A percentile compares a stretch with the other conserved stretches of the same genome.
Conservation (phyloP, 2,329 filamentous ascomycete species). For the Boeremia exigua region DNA sequence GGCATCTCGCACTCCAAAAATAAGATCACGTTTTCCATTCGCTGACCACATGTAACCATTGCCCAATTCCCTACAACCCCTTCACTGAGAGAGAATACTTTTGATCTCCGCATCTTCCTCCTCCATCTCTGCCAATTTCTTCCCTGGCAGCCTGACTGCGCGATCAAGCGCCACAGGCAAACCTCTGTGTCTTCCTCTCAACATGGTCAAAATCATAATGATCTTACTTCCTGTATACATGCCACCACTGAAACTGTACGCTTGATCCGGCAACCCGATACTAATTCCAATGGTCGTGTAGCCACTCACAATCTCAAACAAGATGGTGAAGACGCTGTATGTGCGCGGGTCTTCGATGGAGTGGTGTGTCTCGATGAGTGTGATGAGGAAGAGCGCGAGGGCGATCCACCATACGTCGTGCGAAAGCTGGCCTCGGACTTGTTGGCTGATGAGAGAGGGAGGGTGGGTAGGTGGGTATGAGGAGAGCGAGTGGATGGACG, state of each 20-base stretch:
- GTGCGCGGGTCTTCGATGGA: conserved; percentile 27
- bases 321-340: conserved; percentile 30
- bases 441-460: conserved; percentile 28
- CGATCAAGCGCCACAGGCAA: conserved; percentile 30
- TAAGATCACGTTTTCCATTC: too few relatives aligned
- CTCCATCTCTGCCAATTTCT: conserved; percentile 26
- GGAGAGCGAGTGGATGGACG: conserved; percentile 26
- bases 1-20: too few relatives aligned
- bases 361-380: conserved; percentile 30
- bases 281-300: conserved; percentile 32
- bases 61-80: too few relatives aligned
- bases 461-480: conserved; percentile 21
- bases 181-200: conserved; percentile 28
- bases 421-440: conserved; percentile 30
- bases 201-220: conserved; percentile 28
- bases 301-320: conserved; percentile 31
- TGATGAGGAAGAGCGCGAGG: conserved; percentile 30
- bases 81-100: conserved; percentile 22
- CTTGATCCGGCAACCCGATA: conserved; percentile 28
- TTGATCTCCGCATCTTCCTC: conserved; percentile 30
- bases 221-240: conserved; percentile 32
- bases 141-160: conserved; percentile 28
- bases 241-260: conserved; percentile 29
- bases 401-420: conserved; percentile 35
- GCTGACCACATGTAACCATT: too few relatives aligned